phyloP scores from a whole-genome alignment of 805 yeast species.

The Candida peoriensis region DNA sequence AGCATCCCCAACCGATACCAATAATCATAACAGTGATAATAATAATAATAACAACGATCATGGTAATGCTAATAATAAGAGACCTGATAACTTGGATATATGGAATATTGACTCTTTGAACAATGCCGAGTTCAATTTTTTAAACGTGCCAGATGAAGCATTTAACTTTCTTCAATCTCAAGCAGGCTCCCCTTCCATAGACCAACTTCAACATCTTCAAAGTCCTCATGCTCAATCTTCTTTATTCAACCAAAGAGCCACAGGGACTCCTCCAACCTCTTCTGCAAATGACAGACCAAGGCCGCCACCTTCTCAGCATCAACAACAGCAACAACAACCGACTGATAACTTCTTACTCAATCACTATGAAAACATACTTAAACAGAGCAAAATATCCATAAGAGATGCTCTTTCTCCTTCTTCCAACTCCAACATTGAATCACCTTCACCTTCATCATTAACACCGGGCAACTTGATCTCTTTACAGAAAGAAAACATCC shows the following conservation, averaged over 20 bases:
- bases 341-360: conserved; percentile 14
- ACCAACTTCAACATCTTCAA: conserved; percentile 9
- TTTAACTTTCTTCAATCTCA: conserved; percentile 8
- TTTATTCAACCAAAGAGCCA: neutral
- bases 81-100: too few relatives aligned
- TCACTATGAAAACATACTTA: conserved; percentile 21
- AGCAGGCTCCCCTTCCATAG: too few relatives aligned
- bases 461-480: too few relatives aligned
- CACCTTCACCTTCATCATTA: too few relatives aligned
- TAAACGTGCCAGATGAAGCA: conserved; percentile 18
- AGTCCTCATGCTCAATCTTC: conserved; percentile 2
- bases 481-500: too few relatives aligned
- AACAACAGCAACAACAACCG: neutral
- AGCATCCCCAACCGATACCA: too few relatives aligned
- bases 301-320: neutral
- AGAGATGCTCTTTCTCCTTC: conserved; percentile 19
- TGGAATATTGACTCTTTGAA: conserved; percentile 16
- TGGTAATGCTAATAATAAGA: too few relatives aligned
- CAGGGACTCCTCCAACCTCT: neutral
- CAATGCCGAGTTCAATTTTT: conserved; percentile 20
- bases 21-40: too few relatives aligned
- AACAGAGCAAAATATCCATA: conserved; percentile 22
- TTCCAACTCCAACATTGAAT: conserved; percentile 10
- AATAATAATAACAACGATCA: too few relatives aligned
- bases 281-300: neutral